Base-by-base conservation (phyloP, 768 basidiomycete genomes). In the Collybia mongolica region DNA sequence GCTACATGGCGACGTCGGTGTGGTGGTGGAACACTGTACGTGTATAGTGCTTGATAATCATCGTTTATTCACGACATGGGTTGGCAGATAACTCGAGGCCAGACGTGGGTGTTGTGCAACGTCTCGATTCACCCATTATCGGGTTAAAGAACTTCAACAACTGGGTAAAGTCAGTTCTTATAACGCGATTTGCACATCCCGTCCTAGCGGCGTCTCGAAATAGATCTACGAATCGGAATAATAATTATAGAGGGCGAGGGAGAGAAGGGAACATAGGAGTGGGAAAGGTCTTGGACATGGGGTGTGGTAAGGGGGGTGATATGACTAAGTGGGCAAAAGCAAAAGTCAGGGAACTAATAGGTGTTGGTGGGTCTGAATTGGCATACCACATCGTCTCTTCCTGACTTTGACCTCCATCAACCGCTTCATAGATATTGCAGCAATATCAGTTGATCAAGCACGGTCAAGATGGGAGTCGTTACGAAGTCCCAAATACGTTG, bases 261-360 rank as follows among this genome's bases (percentile, higher is more conserved):
- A 63, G 72, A 49, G 60, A 64, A 7, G 62, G 64, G 39, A 67
- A 62, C 37, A 49, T 41, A 40, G 61, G 63, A 44, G 69, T 62
- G 41, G 94, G 93, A 23, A 88, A 87, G 63, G 92, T 98, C 19
- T 79, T 99, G 18, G 97, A 99, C 69, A 82, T 99, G 69, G 97
- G 96, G 5, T 98, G 96, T 63, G 97, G 97, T n/a, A 99, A 98
- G 68, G 97, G 97, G 9, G 97, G 97, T 4, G 97, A 99, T 69
- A 76, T 98, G 60, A 88, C 81, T 36, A 99, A 99, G 69, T 99
- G 97, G 97, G 74, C 78, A 42, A 93, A 92, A 67, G 93, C 94
- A 14, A 81, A 79, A 42, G 84, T 95, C 28, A 78, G 66, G 54
- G 90, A 93, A 57, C 79, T 93, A 46, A 73, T 93, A 36, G 93